Conservation (phyloP, 257 asterid species). For the Gardenia jasminoides region DNA sequence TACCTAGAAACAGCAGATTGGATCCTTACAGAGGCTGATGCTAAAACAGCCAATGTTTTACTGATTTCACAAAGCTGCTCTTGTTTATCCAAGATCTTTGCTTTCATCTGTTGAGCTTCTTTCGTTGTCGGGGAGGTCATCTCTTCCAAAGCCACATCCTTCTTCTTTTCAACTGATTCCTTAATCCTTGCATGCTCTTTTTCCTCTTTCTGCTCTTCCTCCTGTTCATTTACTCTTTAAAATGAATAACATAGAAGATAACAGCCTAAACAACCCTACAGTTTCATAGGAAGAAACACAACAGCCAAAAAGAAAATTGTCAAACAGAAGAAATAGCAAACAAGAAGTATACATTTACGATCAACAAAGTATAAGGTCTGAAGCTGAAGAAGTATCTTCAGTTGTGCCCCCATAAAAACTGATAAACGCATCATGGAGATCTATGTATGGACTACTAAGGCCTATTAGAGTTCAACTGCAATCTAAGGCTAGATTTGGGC, state of each 20-base stretch:
- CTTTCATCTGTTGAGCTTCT: conserved; percentile 75
- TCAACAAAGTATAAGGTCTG: background rate
- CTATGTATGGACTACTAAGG: background rate
- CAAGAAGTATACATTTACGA: background rate
- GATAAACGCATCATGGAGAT: background rate
- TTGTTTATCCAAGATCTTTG: conserved; percentile 65
- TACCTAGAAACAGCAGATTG: conserved; percentile 32
- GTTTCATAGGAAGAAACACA: background rate
- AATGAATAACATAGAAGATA: conserved; percentile 14
- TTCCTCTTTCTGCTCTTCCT: conserved; percentile 74
- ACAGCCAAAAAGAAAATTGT: background rate
- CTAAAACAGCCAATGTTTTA: conserved; percentile 82
- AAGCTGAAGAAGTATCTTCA: background rate
- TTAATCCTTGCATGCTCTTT: conserved; percentile 48
- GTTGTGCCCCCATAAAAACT: background rate
- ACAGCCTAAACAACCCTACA: background rate
- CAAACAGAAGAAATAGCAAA: background rate
- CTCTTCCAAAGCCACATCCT: conserved; percentile 72
- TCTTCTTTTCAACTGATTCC: conserved; percentile 38
- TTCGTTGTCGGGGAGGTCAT: conserved; percentile 57
- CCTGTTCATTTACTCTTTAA: conserved; percentile 41
- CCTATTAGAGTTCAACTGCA: background rate
- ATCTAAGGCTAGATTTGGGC: background rate
- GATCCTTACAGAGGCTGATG: conserved; percentile 81
- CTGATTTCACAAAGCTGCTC: conserved; percentile 88